Base-by-base conservation (phyloP, 176 grass and related monocot species). In the Bothriochloa decipiens region DNA sequence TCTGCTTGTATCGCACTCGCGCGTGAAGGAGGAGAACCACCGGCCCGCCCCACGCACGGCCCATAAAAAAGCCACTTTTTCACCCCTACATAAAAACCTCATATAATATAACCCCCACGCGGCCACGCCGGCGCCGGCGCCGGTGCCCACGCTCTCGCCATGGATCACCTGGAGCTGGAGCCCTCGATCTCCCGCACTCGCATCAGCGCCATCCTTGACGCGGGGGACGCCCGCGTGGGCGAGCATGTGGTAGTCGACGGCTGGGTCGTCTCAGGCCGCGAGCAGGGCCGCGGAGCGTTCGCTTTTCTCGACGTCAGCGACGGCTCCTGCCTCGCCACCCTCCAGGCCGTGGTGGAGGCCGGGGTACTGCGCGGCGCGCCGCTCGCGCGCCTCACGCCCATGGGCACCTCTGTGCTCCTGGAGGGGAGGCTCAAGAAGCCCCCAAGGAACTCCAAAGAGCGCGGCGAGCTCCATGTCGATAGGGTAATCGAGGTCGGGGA, bases 231-330 rank as follows among this genome's bases (percentile, higher is more conserved):
- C 20, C 53, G 74, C 14, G 86, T 76, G 1, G 92, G 92, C 20
- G 79, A 84, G 7, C 77, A 78, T 23, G 86, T 91, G 32, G 72
- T 94, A 65, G 83, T 94, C 22, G 92, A 89, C 2, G 92, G 92
- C 0, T 94, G 92, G 92, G 92, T 94, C 27, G 86, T 81, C 23
- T 89, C 80, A 5, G 92, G 92, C n/a, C 82, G 89, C 3, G 89
- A 91, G 83, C 89, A 94, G 75, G 92, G 92, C 8, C 89, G 81
- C 65, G 92, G 89, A 4, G 25, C 86, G 28, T 94, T 94, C 43
- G 92, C 92, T 29, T 94, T 94, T 61, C 91, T 97, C 45, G 88
- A 91, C 82, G 65, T 97, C 80, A 97, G 94, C 85, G 95, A 97
- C 20, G 95, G 95, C 0, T 97, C 92, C n/a, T 95, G 95, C 83